phyloP scores from a whole-genome alignment of 345 rosid species.

The Linum trigynum region DNA sequence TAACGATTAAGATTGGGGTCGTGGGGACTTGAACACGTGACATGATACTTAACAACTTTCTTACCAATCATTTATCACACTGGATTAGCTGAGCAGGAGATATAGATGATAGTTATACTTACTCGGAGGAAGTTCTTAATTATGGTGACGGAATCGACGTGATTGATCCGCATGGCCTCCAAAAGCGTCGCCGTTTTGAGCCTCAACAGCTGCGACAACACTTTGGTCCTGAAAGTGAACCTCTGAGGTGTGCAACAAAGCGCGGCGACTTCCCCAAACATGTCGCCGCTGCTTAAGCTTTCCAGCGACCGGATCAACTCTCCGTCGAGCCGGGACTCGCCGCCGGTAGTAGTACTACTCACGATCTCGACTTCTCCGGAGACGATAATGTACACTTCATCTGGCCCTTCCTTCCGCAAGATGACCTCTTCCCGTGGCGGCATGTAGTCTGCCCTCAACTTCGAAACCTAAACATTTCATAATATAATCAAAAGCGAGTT shows the following conservation, averaged over 20 bases:
- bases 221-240: conserved; percentile 59
- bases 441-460: conserved; percentile 83
- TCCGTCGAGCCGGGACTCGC: conserved; percentile 37
- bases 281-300: conserved; percentile 47
- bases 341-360: neutral
- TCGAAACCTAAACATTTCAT: conserved; percentile 39
- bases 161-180: conserved; percentile 59
- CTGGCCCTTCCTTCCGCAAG: conserved; percentile 71
- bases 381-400: conserved; percentile 73
- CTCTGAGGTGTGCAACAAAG: conserved; percentile 66
- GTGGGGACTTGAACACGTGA: too few species aligned
- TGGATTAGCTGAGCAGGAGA: neutral
- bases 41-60: too few species aligned
- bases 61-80: too few species aligned
- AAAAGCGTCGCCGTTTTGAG: conserved; percentile 53
- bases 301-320: conserved; percentile 34
- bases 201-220: conserved; percentile 69
- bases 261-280: conserved; percentile 85
- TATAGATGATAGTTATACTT: neutral
- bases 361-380: conserved; percentile 78
- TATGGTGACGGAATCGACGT: conserved; percentile 48
- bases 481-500: too few species aligned
- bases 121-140: conserved; percentile 74
- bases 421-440: conserved; percentile 89
- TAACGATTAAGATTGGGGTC: too few species aligned